Percentiles rank a stretch among this genome's conserved stretches.
Evolutionary conservation across 805 yeast genomes (phyloP).

Genomic region (Blastobotrys terrestris): DNA sequence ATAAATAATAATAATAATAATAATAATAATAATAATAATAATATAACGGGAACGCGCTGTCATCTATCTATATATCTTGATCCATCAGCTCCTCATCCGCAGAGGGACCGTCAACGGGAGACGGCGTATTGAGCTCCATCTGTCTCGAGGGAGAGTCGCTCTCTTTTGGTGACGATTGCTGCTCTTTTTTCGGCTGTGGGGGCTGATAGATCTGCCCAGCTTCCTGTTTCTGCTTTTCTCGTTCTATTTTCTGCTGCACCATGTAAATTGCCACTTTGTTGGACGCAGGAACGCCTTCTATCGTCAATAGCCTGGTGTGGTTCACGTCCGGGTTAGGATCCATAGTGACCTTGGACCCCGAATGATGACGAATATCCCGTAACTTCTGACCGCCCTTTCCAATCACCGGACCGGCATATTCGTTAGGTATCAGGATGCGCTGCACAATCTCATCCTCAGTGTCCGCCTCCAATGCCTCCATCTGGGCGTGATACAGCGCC

Average conservation of each 20-base stretch:
- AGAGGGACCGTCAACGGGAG: neutral
- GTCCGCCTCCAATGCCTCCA: conserved; percentile 10
- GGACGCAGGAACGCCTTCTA: conserved; percentile 61
- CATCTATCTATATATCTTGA: neutral
- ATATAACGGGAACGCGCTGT: neutral
- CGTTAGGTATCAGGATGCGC: conserved; percentile 65
- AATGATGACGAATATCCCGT: conserved; percentile 61
- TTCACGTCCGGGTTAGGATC: conserved; percentile 49
- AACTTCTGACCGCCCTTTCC: conserved; percentile 79
- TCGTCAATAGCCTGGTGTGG: conserved; percentile 50
- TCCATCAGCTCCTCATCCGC: neutral
- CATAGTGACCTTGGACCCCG: conserved; percentile 67
- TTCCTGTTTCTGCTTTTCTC: conserved; percentile 31
- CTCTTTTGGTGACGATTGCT: no score
- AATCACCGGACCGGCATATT: conserved; percentile 69
- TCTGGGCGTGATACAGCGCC: conserved; percentile 10
- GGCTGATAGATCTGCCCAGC: neutral
- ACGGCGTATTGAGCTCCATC: neutral
- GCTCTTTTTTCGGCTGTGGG: neutral
- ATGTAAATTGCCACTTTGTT: conserved; percentile 68
- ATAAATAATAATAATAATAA: neutral
- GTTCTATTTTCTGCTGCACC: conserved; percentile 53
- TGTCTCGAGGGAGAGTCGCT: neutral
- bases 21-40: neutral
- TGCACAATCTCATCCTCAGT: conserved; percentile 22